phyloP scores from a whole-genome alignment of 1,139 yeast genomes.

The Sugiyamaella sp. region DNA sequence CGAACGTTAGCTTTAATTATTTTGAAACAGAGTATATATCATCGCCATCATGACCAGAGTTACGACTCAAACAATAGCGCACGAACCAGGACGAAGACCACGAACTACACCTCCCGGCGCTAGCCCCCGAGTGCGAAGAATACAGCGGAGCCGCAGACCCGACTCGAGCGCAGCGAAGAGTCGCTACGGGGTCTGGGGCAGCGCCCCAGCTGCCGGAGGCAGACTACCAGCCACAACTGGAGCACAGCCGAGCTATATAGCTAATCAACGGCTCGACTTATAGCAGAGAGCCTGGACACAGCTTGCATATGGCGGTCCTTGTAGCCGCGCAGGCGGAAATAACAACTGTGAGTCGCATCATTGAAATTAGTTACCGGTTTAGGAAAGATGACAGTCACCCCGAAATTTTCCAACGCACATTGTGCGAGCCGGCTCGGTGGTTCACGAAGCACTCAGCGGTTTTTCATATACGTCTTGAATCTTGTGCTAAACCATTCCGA shows the following conservation, averaged over 20 bases:
- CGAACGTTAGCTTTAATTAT: no score
- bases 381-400: conserved; percentile 15
- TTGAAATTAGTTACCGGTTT: neutral
- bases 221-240: no score
- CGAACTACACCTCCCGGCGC: no score
- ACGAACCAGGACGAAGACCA: no score
- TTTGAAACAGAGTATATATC: no score
- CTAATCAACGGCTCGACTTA: no score
- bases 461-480: conserved; percentile 18
- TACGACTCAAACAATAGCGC: no score
- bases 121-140: no score
- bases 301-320: neutral
- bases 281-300: no score
- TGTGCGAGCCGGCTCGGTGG: neutral
- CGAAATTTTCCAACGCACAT: conserved; percentile 6
- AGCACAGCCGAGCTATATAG: no score
- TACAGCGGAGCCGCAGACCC: conserved; percentile 1
- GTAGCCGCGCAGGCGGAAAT: neutral
- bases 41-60: no score
- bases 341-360: conserved; percentile 5
- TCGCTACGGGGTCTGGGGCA: neutral
- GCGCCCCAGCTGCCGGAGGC: neutral
- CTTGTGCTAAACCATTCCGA: conserved; percentile 13
- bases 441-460: conserved; percentile 15
- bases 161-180: neutral